Conservation (phyloP, 345 rosid genomes). For the Triadica sebifera region DNA sequence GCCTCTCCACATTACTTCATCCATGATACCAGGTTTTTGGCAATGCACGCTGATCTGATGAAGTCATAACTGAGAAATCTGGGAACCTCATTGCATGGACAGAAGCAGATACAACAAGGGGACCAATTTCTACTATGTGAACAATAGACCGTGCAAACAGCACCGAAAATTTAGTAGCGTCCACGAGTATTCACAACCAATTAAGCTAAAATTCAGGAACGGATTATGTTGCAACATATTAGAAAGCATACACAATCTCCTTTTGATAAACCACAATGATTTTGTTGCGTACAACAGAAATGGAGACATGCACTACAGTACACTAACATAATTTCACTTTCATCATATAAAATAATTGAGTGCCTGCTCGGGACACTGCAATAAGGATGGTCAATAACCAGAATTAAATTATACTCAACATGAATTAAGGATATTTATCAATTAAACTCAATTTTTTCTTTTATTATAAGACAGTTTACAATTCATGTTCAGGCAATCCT, state of each 20-base stretch:
- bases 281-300: background rate
- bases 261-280: background rate
- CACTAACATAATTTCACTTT: background rate
- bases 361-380: background rate
- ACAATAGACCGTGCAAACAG: slow-evolving; percentile 57
- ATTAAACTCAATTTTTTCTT: background rate
- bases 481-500: no score
- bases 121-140: slow-evolving; percentile 83
- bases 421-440: background rate
- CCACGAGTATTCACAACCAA: slow-evolving; percentile 2
- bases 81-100: slow-evolving; percentile 84
- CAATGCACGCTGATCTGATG: slow-evolving; percentile 42
- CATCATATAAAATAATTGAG: background rate
- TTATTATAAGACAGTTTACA: background rate
- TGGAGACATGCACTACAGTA: background rate
- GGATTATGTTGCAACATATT: no score
- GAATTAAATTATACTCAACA: background rate
- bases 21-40: slow-evolving; percentile 43
- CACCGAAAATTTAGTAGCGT: background rate
- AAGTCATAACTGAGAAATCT: slow-evolving; percentile 53
- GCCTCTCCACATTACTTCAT: slow-evolving; percentile 75
- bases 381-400: background rate
- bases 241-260: background rate
- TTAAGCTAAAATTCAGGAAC: background rate
- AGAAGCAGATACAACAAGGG: slow-evolving; percentile 76